Evolutionary conservation across 345 rosid species (phyloP).

Genomic region (Cochlearia excelsa): DNA sequence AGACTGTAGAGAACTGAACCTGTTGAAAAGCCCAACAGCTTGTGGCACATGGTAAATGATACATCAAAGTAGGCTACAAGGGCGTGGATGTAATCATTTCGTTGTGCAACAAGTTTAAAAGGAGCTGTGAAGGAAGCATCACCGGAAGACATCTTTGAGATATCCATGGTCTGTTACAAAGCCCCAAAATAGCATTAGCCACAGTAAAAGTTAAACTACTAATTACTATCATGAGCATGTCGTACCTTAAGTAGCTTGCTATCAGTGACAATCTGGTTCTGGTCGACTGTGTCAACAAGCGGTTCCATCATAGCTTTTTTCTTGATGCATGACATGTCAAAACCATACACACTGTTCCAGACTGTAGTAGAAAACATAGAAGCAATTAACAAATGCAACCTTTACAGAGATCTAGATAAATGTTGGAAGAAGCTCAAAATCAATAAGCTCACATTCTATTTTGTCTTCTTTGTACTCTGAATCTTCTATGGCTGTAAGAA

Average conservation of each 20-base stretch:
- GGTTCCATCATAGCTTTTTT: conserved; percentile 95
- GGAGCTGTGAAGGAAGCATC: conserved; percentile 96
- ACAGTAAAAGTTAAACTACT: conserved; percentile 4
- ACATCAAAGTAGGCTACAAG: conserved; percentile 98
- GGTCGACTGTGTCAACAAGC: conserved; percentile 91
- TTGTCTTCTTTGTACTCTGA: conserved; percentile 94
- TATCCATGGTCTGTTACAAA: conserved; percentile 86
- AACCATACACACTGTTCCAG: conserved; percentile 92
- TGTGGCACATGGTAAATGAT: conserved; percentile 91
- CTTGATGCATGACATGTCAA: conserved; percentile 98
- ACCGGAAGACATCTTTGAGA: conserved; percentile 88
- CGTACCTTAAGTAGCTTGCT: conserved; percentile 79
- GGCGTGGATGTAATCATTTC: conserved; percentile 98
- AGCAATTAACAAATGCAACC: not conserved
- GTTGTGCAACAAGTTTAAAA: conserved; percentile 88
- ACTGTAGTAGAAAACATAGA: conserved; percentile 43
- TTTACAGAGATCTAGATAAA: not conserved
- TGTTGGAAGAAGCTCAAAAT: not conserved
- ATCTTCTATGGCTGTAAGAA: conserved; percentile 91
- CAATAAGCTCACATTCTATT: conserved; percentile 70
- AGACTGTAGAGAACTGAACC: conserved; percentile 43
- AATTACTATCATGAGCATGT: conserved; percentile 15
- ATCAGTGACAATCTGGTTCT: conserved; percentile 87
- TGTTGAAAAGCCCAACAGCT: conserved; percentile 93
- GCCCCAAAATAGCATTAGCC: conserved; percentile 21